Evolutionary conservation across 129 eudicot genomes (phyloP).

Genomic region (Ambrosia artemisiifolia): DNA sequence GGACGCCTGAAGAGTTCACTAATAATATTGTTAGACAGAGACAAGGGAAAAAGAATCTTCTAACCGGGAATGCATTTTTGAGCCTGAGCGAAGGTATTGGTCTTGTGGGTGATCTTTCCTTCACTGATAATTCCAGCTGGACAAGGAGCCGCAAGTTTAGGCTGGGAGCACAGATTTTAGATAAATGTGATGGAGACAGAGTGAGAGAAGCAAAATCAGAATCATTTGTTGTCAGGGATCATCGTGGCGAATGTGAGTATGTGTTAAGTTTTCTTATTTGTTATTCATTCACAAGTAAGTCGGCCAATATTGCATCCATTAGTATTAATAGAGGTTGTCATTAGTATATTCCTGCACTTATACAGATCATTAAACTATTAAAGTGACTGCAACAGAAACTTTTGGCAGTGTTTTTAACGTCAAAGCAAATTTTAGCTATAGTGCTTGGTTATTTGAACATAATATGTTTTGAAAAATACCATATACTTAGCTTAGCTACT

Average conservation of each 20-base stretch:
- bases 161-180: slow-evolving; percentile 71
- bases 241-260: slow-evolving; percentile 96
- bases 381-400: neutral
- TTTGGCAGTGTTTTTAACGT: neutral
- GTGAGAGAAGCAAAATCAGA: slow-evolving; percentile 92
- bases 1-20: slow-evolving; percentile 73
- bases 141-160: slow-evolving; percentile 95
- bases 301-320: no score
- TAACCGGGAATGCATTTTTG: slow-evolving; percentile 54
- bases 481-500: neutral
- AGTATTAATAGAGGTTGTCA: no score
- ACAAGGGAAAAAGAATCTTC: slow-evolving; percentile 81
- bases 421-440: neutral
- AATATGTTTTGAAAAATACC: neutral
- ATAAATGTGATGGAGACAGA: slow-evolving; percentile 54
- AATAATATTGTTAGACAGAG: slow-evolving; percentile 75
- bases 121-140: slow-evolving; percentile 98
- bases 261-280: neutral
- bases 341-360: no score
- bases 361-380: neutral
- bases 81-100: slow-evolving; percentile 69
- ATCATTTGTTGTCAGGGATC: slow-evolving; percentile 83
- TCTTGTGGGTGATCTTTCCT: slow-evolving; percentile 62
- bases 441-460: slow-evolving; percentile 3
- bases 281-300: neutral